Conservation (phyloP, 2,329 filamentous ascomycete species). For the Pseudogymnoascus sp. region DNA sequence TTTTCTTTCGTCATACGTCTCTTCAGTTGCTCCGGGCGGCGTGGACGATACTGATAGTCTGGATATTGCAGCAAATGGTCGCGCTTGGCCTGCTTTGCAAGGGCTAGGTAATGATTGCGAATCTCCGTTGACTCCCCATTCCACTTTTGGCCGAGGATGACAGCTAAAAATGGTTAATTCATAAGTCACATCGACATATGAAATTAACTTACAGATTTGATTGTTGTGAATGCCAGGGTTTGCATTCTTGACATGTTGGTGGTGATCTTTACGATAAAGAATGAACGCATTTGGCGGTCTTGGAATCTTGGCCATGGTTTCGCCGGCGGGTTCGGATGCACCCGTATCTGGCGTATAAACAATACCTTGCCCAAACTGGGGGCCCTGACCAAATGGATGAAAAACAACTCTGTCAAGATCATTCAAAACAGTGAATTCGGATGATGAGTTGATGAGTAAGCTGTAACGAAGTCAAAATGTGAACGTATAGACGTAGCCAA, state of each 20-base stretch:
- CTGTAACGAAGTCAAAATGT: neutral
- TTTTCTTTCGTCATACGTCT: neutral
- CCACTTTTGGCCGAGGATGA: slow-evolving; percentile 11
- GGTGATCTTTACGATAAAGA: slow-evolving; percentile 35
- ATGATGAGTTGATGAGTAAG: neutral
- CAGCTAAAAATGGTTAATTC: slow-evolving; percentile 10
- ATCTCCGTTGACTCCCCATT: slow-evolving; percentile 10
- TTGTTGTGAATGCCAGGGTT: slow-evolving; percentile 36
- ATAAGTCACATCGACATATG: neutral
- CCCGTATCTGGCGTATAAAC: neutral
- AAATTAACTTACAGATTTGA: slow-evolving; percentile 34
- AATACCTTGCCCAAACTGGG: neutral
- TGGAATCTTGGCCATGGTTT: slow-evolving; percentile 24
- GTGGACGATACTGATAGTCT: slow-evolving; percentile 12
- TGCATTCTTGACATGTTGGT: slow-evolving; percentile 29
- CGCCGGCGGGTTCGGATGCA: neutral
- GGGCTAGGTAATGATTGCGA: slow-evolving; percentile 2
- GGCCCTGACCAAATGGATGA: neutral
- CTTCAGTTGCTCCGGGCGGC: neutral
- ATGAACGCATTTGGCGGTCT: slow-evolving; percentile 39
- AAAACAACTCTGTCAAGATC: neutral
- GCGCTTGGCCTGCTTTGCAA: slow-evolving; percentile 11
- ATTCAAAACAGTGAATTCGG: neutral
- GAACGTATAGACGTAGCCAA: neutral
- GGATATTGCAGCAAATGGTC: slow-evolving; percentile 14